Conservation (phyloP, 78 protist species). For the Dictyostelium citrinum region DNA sequence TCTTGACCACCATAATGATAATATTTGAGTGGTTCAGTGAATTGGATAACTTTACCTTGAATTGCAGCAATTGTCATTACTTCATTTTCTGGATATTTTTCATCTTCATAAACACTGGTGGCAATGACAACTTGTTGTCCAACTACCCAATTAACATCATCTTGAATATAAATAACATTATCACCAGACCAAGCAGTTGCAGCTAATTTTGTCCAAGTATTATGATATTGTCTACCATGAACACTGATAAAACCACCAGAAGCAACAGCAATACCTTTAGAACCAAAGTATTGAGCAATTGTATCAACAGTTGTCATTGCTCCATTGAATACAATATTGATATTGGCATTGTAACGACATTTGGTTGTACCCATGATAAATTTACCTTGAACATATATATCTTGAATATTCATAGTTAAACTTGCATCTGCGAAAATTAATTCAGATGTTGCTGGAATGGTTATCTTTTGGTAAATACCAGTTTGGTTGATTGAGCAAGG, state of each 20-base stretch:
- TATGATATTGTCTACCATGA: conserved; percentile 71
- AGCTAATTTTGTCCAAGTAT: conserved; percentile 80
- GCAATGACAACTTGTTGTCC: conserved; percentile 65
- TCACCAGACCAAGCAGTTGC: conserved; percentile 52
- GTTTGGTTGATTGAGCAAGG: conserved; percentile 30
- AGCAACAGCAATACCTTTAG: conserved; percentile 71
- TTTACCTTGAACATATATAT: conserved; percentile 24
- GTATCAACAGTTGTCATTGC: conserved; percentile 9
- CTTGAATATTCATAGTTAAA: conserved; percentile 13
- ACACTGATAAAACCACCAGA: conserved; percentile 9
- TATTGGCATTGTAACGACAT: conserved; percentile 33
- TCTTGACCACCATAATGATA: conserved; percentile 76
- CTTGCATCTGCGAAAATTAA: conserved; percentile 36
- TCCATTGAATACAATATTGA: conserved; percentile 44
- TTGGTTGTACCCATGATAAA: background rate
- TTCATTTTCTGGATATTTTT: conserved; percentile 71
- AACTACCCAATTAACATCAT: background rate
- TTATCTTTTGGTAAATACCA: conserved; percentile 22
- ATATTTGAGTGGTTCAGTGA: conserved; percentile 37
- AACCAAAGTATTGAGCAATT: background rate
- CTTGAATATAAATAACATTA: conserved; percentile 27
- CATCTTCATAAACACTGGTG: conserved; percentile 63
- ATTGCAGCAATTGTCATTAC: conserved; percentile 61
- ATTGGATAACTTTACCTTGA: conserved; percentile 1
- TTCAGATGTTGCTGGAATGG: conserved; percentile 11